These are phyloP conservation scores for Eimeria tenella DNA, from an alignment of 169 alveolate species.

Conservation along the genomic window DNA sequence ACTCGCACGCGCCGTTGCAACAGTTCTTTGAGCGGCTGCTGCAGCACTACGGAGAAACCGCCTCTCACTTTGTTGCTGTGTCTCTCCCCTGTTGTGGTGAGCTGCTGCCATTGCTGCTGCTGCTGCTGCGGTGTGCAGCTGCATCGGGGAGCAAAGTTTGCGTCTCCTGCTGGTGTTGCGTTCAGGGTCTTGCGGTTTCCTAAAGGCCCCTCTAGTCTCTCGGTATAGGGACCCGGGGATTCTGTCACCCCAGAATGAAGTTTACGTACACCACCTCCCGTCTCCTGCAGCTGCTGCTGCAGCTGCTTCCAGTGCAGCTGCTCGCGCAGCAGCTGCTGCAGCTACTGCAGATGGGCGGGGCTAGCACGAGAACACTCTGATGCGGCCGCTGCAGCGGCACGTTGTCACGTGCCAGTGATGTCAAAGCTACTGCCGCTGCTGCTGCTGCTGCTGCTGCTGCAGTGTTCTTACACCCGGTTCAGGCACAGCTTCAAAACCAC, in stretches of 20 bases:
- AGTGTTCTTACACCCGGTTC: not conserved
- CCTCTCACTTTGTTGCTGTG: slow-evolving; percentile 16
- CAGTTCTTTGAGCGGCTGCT: slow-evolving; percentile 27
- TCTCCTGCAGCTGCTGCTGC: not conserved
- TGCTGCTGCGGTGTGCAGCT: not conserved
- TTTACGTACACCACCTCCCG: slow-evolving; percentile 22
- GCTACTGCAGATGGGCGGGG: not conserved
- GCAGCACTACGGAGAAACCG: slow-evolving; percentile 28
- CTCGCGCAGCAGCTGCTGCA: not conserved
- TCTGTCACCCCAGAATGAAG: slow-evolving; percentile 23
- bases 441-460: too few relatives aligned
- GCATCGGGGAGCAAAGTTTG: not conserved
- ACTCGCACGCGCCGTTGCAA: slow-evolving; percentile 68
- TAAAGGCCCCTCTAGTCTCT: not conserved
- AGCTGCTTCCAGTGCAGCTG: slow-evolving; percentile 5
- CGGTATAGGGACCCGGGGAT: slow-evolving; percentile 35
- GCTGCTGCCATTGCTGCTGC: not conserved
- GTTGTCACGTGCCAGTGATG: too few relatives aligned
- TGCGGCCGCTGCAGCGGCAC: too few relatives aligned
- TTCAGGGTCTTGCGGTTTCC: slow-evolving; percentile 45
- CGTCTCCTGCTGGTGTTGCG: not conserved
- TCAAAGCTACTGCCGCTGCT: too few relatives aligned
- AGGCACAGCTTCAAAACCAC: not conserved
- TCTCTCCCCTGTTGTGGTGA: slow-evolving; percentile 66
- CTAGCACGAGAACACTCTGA: not conserved